Percentiles rank a stretch among this genome's conserved stretches.
phyloP scores from a whole-genome alignment of 768 basidiomycete species.

The Cantharellus anzutake region DNA sequence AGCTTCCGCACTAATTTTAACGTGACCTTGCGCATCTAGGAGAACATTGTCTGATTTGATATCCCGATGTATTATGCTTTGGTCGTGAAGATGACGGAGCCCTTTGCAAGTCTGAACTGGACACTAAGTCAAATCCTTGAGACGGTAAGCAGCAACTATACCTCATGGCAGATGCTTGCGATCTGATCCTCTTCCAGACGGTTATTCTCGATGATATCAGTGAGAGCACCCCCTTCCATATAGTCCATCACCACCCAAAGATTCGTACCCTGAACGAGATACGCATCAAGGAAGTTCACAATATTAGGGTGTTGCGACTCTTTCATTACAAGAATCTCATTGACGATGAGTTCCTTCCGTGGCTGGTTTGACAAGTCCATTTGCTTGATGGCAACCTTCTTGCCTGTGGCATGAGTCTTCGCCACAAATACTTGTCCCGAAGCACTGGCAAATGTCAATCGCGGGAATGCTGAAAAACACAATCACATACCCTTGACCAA shows the following conservation, averaged over 20 bases:
- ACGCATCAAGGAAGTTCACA: slow-evolving; percentile 86
- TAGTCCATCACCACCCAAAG: slow-evolving; percentile 99
- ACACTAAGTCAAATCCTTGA: neutral
- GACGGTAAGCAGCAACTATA: slow-evolving; percentile 20
- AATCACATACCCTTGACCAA: slow-evolving; percentile 79
- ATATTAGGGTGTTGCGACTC: slow-evolving; percentile 95
- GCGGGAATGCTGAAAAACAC: slow-evolving; percentile 3
- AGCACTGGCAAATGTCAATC: slow-evolving; percentile 33
- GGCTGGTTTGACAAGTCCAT: slow-evolving; percentile 94
- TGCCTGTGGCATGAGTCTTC: slow-evolving; percentile 64
- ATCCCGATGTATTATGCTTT: slow-evolving; percentile 90
- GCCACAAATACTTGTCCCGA: slow-evolving; percentile 98
- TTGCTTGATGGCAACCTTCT: slow-evolving; percentile 94
- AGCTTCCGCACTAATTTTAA: slow-evolving; percentile 79
- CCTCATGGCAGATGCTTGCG: slow-evolving; percentile 79
- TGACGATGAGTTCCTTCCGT: slow-evolving; percentile 92
- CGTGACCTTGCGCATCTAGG: slow-evolving; percentile 75
- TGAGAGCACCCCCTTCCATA: slow-evolving; percentile 95
- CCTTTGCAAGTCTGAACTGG: slow-evolving; percentile 75
- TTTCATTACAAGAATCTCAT: slow-evolving; percentile 98
- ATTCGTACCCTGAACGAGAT: slow-evolving; percentile 72
- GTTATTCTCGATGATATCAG: slow-evolving; percentile 96
- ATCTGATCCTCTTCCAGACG: slow-evolving; percentile 91
- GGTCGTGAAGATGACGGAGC: slow-evolving; percentile 76
- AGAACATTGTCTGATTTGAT: slow-evolving; percentile 96